phyloP scores from a whole-genome alignment of 169 alveolate genomes.

The Babesia sp. region DNA sequence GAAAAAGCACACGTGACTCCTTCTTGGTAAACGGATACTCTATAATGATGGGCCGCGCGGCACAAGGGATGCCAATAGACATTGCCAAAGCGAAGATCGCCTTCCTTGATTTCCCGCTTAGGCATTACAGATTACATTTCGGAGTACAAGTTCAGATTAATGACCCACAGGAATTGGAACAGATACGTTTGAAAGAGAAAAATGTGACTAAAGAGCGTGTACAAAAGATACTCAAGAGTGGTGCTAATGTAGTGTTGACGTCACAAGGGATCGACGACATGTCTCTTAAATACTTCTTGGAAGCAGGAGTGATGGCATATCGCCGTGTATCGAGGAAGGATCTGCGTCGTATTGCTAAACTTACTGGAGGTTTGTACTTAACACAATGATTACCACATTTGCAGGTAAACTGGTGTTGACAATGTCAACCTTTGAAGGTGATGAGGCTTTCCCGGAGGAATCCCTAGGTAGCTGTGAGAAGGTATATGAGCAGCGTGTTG shows the following conservation, averaged over 20 bases:
- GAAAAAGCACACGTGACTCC: conserved; percentile 92
- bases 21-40: conserved; percentile 91
- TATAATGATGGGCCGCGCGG: conserved; percentile 90
- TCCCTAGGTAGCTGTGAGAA: conserved; percentile 90
- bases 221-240: conserved; percentile 92
- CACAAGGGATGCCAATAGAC: conserved; percentile 93
- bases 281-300: conserved; percentile 97
- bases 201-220: conserved; percentile 95
- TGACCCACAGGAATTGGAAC: conserved; percentile 96
- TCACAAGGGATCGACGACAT: conserved; percentile 98
- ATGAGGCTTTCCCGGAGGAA: conserved; percentile 90
- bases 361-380: conserved; percentile 88
- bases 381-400: neutral
- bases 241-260: conserved; percentile 98
- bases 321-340: conserved; percentile 96
- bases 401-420: conserved; percentile 81
- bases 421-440: conserved; percentile 94
- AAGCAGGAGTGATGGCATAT: conserved; percentile 95
- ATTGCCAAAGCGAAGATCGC: conserved; percentile 95
- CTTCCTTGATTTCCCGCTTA: conserved; percentile 94
- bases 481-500: conserved; percentile 93
- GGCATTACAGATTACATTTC: conserved; percentile 93
- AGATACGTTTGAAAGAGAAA: conserved; percentile 93
- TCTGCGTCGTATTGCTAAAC: conserved; percentile 92
- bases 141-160: conserved; percentile 93